A percentile compares a stretch with the other conserved stretches of the same genome.
These are phyloP conservation scores for Ambrosiella xylebori DNA, from an alignment of 2,329 filamentous ascomycete genomes.

Conservation along the genomic window DNA sequence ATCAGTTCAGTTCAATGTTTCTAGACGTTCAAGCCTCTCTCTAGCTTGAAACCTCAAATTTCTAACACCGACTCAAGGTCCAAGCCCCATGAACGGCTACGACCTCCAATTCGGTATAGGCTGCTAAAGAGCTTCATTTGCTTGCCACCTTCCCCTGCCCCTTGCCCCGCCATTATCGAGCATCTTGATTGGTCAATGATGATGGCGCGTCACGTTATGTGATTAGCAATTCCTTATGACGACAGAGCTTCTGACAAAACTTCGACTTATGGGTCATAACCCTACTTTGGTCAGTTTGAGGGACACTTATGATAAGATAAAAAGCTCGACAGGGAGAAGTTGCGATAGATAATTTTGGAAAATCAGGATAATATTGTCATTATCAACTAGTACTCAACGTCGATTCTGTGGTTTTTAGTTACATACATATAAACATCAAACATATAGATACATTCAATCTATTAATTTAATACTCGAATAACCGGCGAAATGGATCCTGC, in stretches of 20 bases:
- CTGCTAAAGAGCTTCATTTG: not conserved
- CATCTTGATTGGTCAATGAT: not conserved
- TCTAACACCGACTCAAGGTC: not conserved
- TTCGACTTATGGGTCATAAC: not conserved
- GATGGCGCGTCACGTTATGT: not conserved
- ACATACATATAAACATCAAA: not conserved
- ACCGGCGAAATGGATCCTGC: slow-evolving; percentile 6
- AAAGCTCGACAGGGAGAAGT: not conserved
- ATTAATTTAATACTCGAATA: not conserved
- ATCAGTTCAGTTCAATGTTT: not conserved
- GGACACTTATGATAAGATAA: not conserved
- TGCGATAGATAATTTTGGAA: not conserved
- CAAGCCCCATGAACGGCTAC: not conserved
- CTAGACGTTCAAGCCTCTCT: not conserved
- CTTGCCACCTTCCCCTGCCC: not conserved
- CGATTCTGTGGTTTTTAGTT: not conserved
- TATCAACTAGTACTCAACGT: not conserved
- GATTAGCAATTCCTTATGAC: not conserved
- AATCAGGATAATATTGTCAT: not conserved
- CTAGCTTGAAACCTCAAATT: not conserved
- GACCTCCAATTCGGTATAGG: not conserved
- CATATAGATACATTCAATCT: not conserved
- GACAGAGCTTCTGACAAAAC: not conserved
- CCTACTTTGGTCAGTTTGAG: not conserved
- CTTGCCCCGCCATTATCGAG: not conserved